phyloP scores from a whole-genome alignment of 495 filamentous ascomycete species.

The Saxophila tyrrhenica region DNA sequence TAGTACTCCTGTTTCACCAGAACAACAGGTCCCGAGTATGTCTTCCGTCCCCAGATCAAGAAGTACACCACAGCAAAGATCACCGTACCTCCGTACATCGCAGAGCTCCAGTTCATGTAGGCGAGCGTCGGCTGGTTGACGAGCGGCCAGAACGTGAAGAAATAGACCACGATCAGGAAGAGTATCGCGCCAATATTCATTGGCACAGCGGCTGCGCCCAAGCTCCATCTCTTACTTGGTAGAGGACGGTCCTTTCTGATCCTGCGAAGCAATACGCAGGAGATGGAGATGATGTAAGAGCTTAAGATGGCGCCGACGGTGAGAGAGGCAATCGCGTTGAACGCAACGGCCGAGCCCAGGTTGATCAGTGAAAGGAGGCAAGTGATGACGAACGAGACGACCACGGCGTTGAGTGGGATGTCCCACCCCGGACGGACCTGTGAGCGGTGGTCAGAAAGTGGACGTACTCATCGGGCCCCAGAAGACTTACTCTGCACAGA shows the following conservation, averaged over 20 bases:
- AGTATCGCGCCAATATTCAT: slow-evolving; percentile 2
- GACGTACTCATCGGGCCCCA: too few relatives aligned
- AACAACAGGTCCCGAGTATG: background rate
- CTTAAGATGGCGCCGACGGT: slow-evolving; percentile 4
- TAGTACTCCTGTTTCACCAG: background rate
- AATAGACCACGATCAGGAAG: slow-evolving; percentile 8
- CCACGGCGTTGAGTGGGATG: slow-evolving; percentile 17
- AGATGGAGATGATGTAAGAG: slow-evolving; percentile 19
- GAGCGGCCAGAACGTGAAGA: slow-evolving; percentile 1
- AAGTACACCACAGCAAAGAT: slow-evolving; percentile 7
- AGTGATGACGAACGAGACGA: slow-evolving; percentile 10
- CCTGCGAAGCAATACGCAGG: background rate
- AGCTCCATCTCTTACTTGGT: slow-evolving; percentile 23
- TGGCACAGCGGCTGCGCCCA: background rate
- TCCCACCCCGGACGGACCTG: slow-evolving; percentile 1
- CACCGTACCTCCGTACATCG: slow-evolving; percentile 1
- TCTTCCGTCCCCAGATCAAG: background rate
- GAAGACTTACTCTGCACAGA: slow-evolving; percentile 3
- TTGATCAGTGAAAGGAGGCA: slow-evolving; percentile 17
- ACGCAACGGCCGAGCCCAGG: slow-evolving; percentile 14
- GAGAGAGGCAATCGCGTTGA: slow-evolving; percentile 19
- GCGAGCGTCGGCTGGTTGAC: background rate
- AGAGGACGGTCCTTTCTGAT: slow-evolving; percentile 20
- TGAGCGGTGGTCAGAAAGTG: slow-evolving; percentile 12
- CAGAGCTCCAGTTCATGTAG: slow-evolving; percentile 4